Conservation (phyloP, 1,139 yeast genomes). For the Wickerhamomyces sp. region DNA sequence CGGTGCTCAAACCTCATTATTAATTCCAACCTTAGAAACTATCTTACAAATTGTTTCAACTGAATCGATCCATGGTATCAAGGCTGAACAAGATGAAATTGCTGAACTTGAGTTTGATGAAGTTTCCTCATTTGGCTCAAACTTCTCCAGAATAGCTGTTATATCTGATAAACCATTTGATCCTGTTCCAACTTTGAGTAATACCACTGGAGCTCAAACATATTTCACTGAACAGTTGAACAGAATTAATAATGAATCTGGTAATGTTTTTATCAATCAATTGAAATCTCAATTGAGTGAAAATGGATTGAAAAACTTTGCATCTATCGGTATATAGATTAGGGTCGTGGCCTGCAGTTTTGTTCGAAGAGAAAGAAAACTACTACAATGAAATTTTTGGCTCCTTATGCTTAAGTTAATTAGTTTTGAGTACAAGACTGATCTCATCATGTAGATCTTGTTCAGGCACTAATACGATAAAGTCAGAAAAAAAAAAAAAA, state of each 20-base stretch:
- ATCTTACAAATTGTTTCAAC: slow-evolving; percentile 40
- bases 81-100: slow-evolving; percentile 30
- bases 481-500: too few relatives aligned
- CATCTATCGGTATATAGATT: slow-evolving; percentile 21
- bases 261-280: slow-evolving; percentile 24
- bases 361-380: too few relatives aligned
- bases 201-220: slow-evolving; percentile 31
- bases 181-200: slow-evolving; percentile 51
- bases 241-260: slow-evolving; percentile 23
- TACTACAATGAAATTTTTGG: too few relatives aligned
- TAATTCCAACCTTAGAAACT: slow-evolving; percentile 47
- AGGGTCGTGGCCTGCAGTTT: too few relatives aligned
- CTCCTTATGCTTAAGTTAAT: too few relatives aligned
- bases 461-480: too few relatives aligned
- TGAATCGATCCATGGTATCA: slow-evolving; percentile 28
- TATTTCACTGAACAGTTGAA: slow-evolving; percentile 33
- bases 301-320: slow-evolving; percentile 32
- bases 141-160: slow-evolving; percentile 67
- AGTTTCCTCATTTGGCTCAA: slow-evolving; percentile 72
- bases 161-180: slow-evolving; percentile 61
- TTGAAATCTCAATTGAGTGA: slow-evolving; percentile 26
- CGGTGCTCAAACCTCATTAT: slow-evolving; percentile 39
- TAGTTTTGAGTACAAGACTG: too few relatives aligned
- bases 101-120: slow-evolving; percentile 35
- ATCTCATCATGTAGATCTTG: too few relatives aligned